A percentile compares a stretch with the other conserved stretches of the same genome.
These are phyloP conservation scores for Aspergillus sparsus DNA, from an alignment of 495 filamentous ascomycete species.

Conservation along the genomic window DNA sequence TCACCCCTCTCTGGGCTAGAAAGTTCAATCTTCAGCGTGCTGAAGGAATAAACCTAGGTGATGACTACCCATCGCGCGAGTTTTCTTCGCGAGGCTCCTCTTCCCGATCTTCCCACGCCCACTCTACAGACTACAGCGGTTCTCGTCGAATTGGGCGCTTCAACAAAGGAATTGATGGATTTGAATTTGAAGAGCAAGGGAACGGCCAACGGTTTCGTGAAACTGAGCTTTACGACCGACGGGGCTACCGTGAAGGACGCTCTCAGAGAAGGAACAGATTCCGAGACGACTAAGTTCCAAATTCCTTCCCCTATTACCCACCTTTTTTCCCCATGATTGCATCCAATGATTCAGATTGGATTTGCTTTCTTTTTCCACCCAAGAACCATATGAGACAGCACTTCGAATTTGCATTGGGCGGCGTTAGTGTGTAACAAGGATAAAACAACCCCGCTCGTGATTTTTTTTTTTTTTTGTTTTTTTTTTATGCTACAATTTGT, in stretches of 20 bases:
- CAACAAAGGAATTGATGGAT: not conserved
- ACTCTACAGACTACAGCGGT: not conserved
- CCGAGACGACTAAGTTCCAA: too few species aligned
- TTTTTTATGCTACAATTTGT: not conserved
- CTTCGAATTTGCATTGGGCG: conserved; percentile 12
- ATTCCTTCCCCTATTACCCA: too few species aligned
- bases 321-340: not conserved
- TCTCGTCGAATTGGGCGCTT: not conserved
- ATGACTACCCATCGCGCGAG: too few species aligned
- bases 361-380: not conserved
- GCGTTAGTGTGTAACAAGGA: conserved; percentile 8
- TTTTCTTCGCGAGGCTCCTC: too few species aligned
- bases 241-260: too few species aligned
- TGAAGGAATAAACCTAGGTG: too few species aligned
- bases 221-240: too few species aligned
- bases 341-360: not conserved
- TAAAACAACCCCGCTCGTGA: conserved; percentile 9
- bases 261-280: too few species aligned
- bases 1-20: not conserved
- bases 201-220: not conserved
- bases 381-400: not conserved
- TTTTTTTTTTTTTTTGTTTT: not conserved
- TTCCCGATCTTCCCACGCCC: too few species aligned
- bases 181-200: not conserved
- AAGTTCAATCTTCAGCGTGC: not conserved